phyloP scores from a whole-genome alignment of 2,329 filamentous ascomycete species.

The Ophioceras dolichostomum region DNA sequence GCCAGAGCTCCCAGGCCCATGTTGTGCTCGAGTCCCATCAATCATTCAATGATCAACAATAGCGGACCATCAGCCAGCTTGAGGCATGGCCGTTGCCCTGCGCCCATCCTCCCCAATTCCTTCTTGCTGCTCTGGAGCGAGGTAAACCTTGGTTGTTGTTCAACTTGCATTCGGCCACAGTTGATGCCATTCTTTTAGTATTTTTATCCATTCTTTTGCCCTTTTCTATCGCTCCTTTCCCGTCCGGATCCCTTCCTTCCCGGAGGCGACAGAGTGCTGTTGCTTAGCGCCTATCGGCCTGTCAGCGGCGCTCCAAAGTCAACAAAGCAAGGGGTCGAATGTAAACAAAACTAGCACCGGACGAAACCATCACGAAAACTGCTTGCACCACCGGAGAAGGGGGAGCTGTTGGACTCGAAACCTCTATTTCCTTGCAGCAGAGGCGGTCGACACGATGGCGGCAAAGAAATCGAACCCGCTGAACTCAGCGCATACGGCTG shows the following conservation, averaged over 20 bases:
- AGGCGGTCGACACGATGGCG: conserved; percentile 32
- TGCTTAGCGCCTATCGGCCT: too few species aligned
- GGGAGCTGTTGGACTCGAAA: too few species aligned
- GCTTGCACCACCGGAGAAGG: too few species aligned
- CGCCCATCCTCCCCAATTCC: not conserved
- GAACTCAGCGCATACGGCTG: conserved; percentile 67
- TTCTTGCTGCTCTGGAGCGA: not conserved
- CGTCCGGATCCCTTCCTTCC: not conserved
- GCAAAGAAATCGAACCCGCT: conserved; percentile 35
- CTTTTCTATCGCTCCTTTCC: not conserved
- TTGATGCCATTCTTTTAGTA: not conserved
- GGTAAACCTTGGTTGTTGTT: not conserved
- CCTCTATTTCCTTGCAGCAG: too few species aligned
- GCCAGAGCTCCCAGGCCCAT: too few species aligned
- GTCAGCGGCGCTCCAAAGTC: too few species aligned
- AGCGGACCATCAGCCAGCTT: too few species aligned
- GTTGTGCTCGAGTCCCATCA: too few species aligned
- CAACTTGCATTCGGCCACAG: not conserved
- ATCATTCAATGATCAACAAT: too few species aligned
- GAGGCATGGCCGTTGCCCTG: not conserved
- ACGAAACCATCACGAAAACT: too few species aligned
- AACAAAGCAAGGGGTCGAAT: not conserved
- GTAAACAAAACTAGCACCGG: not conserved
- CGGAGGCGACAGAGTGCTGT: too few species aligned
- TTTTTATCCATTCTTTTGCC: not conserved